Conservation (phyloP, 345 rosid genomes). For the Schrenkiella parvula region DNA sequence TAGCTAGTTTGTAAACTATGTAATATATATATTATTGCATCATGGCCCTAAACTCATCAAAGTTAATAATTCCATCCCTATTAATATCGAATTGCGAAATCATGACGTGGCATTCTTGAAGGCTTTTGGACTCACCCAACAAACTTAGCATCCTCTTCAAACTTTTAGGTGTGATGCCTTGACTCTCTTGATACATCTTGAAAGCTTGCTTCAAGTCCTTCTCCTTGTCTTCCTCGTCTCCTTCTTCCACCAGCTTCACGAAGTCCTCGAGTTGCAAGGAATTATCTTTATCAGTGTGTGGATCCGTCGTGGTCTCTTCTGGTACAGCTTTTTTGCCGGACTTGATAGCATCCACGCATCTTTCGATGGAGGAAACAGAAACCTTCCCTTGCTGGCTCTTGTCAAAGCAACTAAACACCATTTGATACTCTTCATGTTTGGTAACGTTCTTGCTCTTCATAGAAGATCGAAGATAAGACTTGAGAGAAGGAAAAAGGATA, state of each 20-base stretch:
- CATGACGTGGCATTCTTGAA: conserved; percentile 52
- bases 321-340: conserved; percentile 33
- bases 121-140: conserved; percentile 44
- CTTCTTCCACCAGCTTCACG: conserved; percentile 42
- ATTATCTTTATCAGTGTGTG: conserved; percentile 50
- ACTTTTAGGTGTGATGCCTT: conserved; percentile 59
- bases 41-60: conserved; percentile 66
- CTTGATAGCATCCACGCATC: conserved; percentile 38
- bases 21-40: conserved; percentile 33
- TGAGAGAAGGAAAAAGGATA: background rate
- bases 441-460: conserved; percentile 18
- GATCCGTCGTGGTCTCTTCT: conserved; percentile 18
- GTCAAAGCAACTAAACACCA: conserved; percentile 48
- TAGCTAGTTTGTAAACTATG: background rate
- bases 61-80: conserved; percentile 55
- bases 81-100: conserved; percentile 51
- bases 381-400: conserved; percentile 44
- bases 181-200: conserved; percentile 46
- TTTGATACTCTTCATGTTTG: conserved; percentile 33
- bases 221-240: conserved; percentile 43
- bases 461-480: background rate
- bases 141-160: conserved; percentile 52
- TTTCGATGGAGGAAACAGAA: conserved; percentile 42
- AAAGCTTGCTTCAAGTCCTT: conserved; percentile 54
- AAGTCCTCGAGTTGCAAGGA: conserved; percentile 52